Conservation (phyloP, 73 alveolate genomes). For the Tetrahymena borealis region DNA sequence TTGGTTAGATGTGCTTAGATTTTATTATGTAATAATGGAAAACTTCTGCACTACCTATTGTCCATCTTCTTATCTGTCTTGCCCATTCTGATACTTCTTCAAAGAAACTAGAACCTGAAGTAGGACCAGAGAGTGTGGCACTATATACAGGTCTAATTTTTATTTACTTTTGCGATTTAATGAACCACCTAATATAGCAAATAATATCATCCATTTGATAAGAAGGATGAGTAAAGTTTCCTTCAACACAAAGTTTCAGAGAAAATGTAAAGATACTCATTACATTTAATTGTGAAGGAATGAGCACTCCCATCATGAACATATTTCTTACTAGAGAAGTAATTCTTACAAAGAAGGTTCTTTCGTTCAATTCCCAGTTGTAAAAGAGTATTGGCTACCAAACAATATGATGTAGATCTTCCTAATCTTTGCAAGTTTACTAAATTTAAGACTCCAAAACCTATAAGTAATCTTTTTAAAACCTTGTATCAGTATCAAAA, state of each 20-base stretch:
- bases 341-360: slow-evolving; percentile 27
- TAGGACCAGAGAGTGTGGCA: slow-evolving; percentile 46
- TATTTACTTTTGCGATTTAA: neutral
- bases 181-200: slow-evolving; percentile 40
- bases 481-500: slow-evolving; percentile 37
- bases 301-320: slow-evolving; percentile 42
- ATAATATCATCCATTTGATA: slow-evolving; percentile 48
- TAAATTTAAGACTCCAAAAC: neutral
- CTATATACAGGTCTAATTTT: slow-evolving; percentile 24
- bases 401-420: slow-evolving; percentile 10
- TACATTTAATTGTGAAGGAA: slow-evolving; percentile 39
- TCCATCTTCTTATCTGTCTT: slow-evolving; percentile 34
- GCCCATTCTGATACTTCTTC: slow-evolving; percentile 44
- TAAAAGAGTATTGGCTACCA: slow-evolving; percentile 38
- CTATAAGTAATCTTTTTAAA: slow-evolving; percentile 4
- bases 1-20: neutral
- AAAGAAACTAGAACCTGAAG: slow-evolving; percentile 29
- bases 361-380: slow-evolving; percentile 31
- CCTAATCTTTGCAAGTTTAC: neutral
- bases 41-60: slow-evolving; percentile 49
- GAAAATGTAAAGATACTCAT: slow-evolving; percentile 32
- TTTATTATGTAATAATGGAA: slow-evolving; percentile 19
- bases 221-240: slow-evolving; percentile 45
- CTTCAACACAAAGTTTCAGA: slow-evolving; percentile 15
- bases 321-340: slow-evolving; percentile 41